phyloP scores from a whole-genome alignment of 2,329 filamentous ascomycete genomes.

The Aureobasidium sp. region DNA sequence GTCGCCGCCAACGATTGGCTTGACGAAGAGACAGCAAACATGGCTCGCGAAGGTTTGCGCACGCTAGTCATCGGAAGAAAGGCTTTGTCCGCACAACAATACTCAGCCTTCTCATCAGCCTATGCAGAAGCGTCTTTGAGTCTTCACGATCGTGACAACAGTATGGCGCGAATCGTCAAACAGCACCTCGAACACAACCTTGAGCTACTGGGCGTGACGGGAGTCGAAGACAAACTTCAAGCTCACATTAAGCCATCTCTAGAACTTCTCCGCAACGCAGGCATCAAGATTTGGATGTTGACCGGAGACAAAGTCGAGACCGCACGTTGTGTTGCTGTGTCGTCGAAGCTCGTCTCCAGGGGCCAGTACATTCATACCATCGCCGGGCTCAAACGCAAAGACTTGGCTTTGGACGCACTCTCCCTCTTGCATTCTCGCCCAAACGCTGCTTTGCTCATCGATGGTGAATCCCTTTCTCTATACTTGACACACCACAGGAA shows the following conservation, averaged over 20 bases:
- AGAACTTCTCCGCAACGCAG: constrained; percentile 90
- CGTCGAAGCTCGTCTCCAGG: constrained; percentile 84
- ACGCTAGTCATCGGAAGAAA: constrained; percentile 95
- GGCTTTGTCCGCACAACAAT: constrained; percentile 69
- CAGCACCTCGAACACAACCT: constrained; percentile 80
- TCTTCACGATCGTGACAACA: constrained; percentile 70
- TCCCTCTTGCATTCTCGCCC: constrained; percentile 80
- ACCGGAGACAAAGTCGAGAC: constrained; percentile 99
- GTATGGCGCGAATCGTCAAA: constrained; percentile 72
- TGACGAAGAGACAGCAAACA: constrained; percentile 98
- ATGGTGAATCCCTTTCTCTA: constrained; percentile 81
- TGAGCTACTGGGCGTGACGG: constrained; percentile 92
- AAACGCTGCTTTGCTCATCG: constrained; percentile 84
- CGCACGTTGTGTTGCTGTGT: constrained; percentile 90
- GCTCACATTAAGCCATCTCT: constrained; percentile 91
- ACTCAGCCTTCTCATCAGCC: constrained; percentile 67
- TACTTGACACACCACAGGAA: constrained; percentile 76
- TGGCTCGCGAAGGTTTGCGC: constrained; percentile 91
- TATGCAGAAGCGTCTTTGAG: constrained; percentile 76
- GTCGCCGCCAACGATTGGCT: constrained; percentile 97
- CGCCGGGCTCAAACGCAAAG: constrained; percentile 64
- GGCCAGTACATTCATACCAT: constrained; percentile 97
- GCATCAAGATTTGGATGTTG: constrained; percentile 99
- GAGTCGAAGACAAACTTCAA: constrained; percentile 95
- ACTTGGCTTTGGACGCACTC: constrained; percentile 78